Base-by-base conservation (phyloP, 192 early-diverging fungal species). In the Endogone sp. region DNA sequence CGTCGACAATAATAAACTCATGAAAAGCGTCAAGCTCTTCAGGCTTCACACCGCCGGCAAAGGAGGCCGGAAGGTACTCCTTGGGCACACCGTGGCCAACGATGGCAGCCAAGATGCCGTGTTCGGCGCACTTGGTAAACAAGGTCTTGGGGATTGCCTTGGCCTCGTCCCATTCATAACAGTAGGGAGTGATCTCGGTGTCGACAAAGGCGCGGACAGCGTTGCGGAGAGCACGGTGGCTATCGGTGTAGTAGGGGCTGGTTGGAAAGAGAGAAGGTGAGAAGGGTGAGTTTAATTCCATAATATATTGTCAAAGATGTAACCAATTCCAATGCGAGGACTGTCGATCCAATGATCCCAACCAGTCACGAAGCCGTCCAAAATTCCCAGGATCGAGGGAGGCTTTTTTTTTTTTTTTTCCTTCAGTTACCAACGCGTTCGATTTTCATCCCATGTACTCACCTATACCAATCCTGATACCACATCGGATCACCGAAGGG, bases 401-500 rank as follows among this genome's bases (percentile, higher is more conserved):
- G n/a, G n/a, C n/a, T n/a, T n/a, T n/a, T n/a, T n/a, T n/a, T n/a
- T n/a, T n/a, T n/a, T n/a, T n/a, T n/a, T n/a, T n/a, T n/a, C n/a
- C n/a, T n/a, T n/a, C n/a, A n/a, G n/a, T n/a, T n/a, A n/a, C n/a
- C n/a, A n/a, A n/a, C n/a, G n/a, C n/a, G n/a, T n/a, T n/a, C n/a
- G n/a, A n/a, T n/a, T n/a, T n/a, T n/a, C n/a, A n/a, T n/a, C 16
- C 37, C 37, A 49, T 16, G 16, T 49, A 22, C 21, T 44, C 62
- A 78, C 60, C 44, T 66, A 22, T 74, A 67, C 69, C 73, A 74
- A 55, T 74, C 73, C 22, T 74, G 69, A 60, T 76, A 75, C 91
- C 91, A 94, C 77, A 86, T 87, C 27, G 92, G 90, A 78, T 93
- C 93, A 27, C 90, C 90, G 71, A 84, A 90, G 2, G 92, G 92